Evolutionary conservation across 495 filamentous ascomycete species (phyloP).

Genomic region (Evernia prunastri): DNA sequence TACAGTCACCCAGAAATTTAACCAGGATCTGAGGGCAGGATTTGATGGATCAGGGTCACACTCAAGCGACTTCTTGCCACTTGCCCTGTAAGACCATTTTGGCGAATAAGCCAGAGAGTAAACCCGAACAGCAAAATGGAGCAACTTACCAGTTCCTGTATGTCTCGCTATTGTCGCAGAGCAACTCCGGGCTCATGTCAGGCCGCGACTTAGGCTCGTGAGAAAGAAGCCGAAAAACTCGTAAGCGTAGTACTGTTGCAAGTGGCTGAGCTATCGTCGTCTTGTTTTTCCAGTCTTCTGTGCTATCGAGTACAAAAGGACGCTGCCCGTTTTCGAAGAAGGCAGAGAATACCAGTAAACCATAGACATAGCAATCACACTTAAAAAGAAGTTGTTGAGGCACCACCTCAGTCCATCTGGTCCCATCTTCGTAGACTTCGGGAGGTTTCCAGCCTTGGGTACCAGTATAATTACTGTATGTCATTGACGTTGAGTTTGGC

Average conservation of each 20-base stretch:
- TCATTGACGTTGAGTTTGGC: conserved; percentile 12
- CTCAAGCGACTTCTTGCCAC: background rate
- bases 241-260: background rate
- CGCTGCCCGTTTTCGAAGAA: conserved; percentile 5
- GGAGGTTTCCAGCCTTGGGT: conserved; percentile 29
- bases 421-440: conserved; percentile 16
- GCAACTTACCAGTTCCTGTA: background rate
- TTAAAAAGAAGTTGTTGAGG: conserved; percentile 7
- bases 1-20: background rate
- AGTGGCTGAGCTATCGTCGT: background rate
- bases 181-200: background rate
- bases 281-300: background rate
- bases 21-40: background rate
- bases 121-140: background rate
- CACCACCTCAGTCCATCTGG: background rate
- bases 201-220: background rate
- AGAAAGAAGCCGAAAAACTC: background rate
- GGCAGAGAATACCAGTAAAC: conserved; percentile 14
- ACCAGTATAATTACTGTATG: conserved; percentile 16
- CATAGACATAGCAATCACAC: conserved; percentile 10
- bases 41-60: conserved; percentile 2
- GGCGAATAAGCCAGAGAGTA: background rate
- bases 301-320: background rate
- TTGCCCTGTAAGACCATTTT: background rate
- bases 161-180: background rate